phyloP scores from a whole-genome alignment of 345 rosid species.

The Erucastrum elatum region DNA sequence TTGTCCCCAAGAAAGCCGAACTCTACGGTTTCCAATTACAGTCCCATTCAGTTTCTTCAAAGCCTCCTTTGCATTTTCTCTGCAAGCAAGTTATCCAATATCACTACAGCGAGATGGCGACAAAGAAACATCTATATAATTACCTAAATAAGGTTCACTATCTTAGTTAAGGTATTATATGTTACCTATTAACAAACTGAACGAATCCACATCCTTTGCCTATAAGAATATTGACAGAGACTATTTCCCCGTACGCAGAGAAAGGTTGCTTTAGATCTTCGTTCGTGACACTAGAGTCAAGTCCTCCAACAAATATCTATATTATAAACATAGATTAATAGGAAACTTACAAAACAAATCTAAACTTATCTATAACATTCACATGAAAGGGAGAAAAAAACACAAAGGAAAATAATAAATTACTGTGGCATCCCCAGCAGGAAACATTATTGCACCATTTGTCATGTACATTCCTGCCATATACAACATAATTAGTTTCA shows the following conservation, averaged over 20 bases:
- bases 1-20: conserved; percentile 88
- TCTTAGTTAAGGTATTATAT: background rate
- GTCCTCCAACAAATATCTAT: conserved; percentile 98
- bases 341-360: background rate
- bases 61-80: conserved; percentile 90
- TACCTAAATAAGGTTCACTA: background rate
- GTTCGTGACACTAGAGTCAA: conserved; percentile 80
- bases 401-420: conserved; percentile 20
- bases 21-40: conserved; percentile 67
- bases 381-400: conserved; percentile 15
- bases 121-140: background rate
- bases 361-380: conserved; percentile 24
- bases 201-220: conserved; percentile 97
- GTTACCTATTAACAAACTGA: conserved; percentile 30
- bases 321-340: conserved; percentile 32
- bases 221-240: conserved; percentile 82
- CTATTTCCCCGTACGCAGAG: conserved; percentile 79
- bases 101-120: background rate
- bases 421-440: conserved; percentile 89
- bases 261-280: conserved; percentile 84
- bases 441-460: conserved; percentile 59
- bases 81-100: conserved; percentile 29
- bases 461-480: conserved; percentile 62
- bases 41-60: conserved; percentile 69
- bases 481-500: background rate